Evolutionary conservation across 2,329 filamentous ascomycete genomes (phyloP), one percentile per base, ranked within the genome.

Genomic region (Colletotrichum sidae): DNA sequence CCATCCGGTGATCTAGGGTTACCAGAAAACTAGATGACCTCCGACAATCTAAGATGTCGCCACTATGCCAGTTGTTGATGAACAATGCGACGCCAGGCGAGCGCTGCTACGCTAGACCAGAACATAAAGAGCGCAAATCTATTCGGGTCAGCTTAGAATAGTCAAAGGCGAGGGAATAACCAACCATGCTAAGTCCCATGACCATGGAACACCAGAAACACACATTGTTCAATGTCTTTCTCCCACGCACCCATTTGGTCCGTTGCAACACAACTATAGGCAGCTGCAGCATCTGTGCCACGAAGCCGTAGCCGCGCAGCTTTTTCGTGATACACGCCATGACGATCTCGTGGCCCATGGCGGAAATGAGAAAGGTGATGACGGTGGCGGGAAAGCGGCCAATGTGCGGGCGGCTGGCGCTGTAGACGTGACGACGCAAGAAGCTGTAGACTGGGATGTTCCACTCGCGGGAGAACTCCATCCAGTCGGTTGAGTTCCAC

Each of bases 241-340:
- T 87, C 17, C 90, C 89, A 59, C 89, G 86, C 42, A 98, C 88
- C 82, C 88, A 93, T 67, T 84, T 87, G 5, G 92, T 94, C 68
- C 92, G 87, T 81, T 98, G 96, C 37, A 98, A 81, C 77, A 94
- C 88, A n/a, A 98, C 92, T 70, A 98, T 96, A 1, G 96, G 96
- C 70, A 98, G 86, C 83, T 99, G 96, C 68, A 96, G 81, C 96
- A 99, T 98, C 89, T 97, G 96, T 68, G 93, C 92, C 17, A 96
- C 74, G 75, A 97, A 97, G 9, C 95, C 96, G 74, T 98, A 99
- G 11, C 96, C 96, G 42, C 96, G 84, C 50, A 98, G 84, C 81
- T 99, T 98, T 83, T 97, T 95, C 34, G 94, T 97, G 76, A 99
- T 98, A 77, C 95, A 98, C 8, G 92, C 94, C 92, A 99, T 97